A percentile compares a stretch with the other conserved stretches of the same genome.
phyloP scores from a whole-genome alignment of 139 green algal genomes.

The Raphidocelis subcapitata region DNA sequence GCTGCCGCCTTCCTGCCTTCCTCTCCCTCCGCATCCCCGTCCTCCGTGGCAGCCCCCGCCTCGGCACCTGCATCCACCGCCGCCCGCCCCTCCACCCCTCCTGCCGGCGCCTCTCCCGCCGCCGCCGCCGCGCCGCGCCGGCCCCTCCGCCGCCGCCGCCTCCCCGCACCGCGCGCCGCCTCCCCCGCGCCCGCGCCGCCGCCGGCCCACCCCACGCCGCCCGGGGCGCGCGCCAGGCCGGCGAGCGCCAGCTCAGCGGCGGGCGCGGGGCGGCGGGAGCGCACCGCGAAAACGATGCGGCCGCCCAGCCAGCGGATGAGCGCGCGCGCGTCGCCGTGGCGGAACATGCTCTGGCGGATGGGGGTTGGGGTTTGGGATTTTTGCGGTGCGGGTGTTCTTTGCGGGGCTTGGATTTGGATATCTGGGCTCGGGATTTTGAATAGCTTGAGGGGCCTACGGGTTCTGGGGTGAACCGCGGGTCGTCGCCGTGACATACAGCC shows the following conservation, averaged over 20 bases:
- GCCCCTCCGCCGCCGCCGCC: not conserved
- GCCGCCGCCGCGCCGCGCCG: not conserved
- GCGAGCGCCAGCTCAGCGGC: not conserved
- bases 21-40: not conserved
- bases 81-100: not conserved
- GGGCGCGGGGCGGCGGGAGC: constrained; percentile 6
- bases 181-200: not conserved
- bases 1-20: not conserved
- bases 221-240: constrained; percentile 2
- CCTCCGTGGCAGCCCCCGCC: not conserved
- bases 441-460: too few species aligned
- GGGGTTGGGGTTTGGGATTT: too few species aligned
- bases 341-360: constrained; percentile 13
- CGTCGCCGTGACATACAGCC: too few species aligned
- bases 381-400: too few species aligned
- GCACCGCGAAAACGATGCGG: constrained; percentile 4
- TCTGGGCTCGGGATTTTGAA: too few species aligned
- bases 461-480: too few species aligned
- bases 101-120: not conserved
- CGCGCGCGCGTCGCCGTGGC: constrained; percentile 17
- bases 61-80: not conserved
- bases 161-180: not conserved
- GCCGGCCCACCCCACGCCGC: not conserved
- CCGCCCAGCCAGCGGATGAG: constrained; percentile 25
- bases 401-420: too few species aligned